Base-by-base conservation (phyloP, 1,284 basidiomycete genomes). In the Puccinia coronata region DNA sequence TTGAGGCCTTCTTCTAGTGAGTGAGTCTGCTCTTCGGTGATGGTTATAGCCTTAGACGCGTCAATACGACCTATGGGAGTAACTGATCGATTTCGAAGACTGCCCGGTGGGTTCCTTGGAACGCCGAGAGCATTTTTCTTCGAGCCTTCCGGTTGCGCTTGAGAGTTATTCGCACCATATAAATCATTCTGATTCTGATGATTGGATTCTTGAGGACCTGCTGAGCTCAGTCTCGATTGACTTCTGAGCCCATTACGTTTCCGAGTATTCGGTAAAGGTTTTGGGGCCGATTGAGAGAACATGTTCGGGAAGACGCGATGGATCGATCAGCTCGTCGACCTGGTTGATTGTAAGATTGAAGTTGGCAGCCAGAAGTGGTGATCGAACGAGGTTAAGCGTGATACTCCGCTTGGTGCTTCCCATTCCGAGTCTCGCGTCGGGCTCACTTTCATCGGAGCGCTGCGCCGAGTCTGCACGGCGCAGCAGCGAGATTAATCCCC, bases 1-100 rank as follows among this genome's bases (percentile, higher is more conserved):
- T 80, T 80, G 31, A 80, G 67, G 25, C 77, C 77, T 70, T 80
- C 77, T 34, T 80, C 77, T 20, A 80, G 57, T n/a, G 77, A 51
- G 23, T 41, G 47, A 23, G 77, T 80, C 43, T 80, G 77, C 31
- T 80, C 77, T 57, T 80, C 77, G 16, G 77, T 39, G 39, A 80
- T 80, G 6, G 51, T 31, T 53, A 71, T 70, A 31, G 77, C 77
- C 28, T 80, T 67, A 41, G 67, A 70, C 41, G 77, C 65, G 65
- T 70, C 36, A 18, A 61, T 61, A 36, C 77, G 65, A 49, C 65
- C 57, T 25, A 80, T 41, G 47, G 77, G 77, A 14, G 77, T 80
- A 5, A 71, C 55, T 34, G 77, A 80, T 28, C 77, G 63, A 57
- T 80, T 55, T 59, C 77, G 49, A 36, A 55, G 23, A 20, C 36